Evolutionary conservation across 768 basidiomycete species (phyloP), one percentile per base, ranked within the genome.

Genomic region (Kwoniella europaea): DNA sequence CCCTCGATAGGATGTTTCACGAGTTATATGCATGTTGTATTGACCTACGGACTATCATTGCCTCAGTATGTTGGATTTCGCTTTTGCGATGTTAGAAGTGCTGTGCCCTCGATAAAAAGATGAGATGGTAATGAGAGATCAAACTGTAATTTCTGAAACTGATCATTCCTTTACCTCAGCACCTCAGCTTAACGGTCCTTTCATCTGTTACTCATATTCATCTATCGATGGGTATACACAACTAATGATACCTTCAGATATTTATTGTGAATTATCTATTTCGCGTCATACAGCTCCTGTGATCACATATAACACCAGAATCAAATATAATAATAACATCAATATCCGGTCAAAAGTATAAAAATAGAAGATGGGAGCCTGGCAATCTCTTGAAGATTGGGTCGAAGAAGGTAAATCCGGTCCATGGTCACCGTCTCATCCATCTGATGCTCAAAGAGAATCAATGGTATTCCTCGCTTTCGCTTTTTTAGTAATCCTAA

Each of bases 401-500:
- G 57, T 75, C 29, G 56, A 65, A 13, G 35, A 55, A 15, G 64
- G 62, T 27, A 59, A 24, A 24, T 57, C 22, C 24, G 67, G 60
- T 15, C 10, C 24, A 29, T 72, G 74, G 74, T 69, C 71, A 20
- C 42, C 63, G 5, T 44, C 60, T 13, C 56, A 69, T 57, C 66
- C 71, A 27, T 62, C 60, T 7, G 74, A 75, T n/a, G 74, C 74
- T 0, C 74, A 75, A 62, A 63, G 71, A 22, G 59, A 67, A 62
- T 72, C 74, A 3, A 56, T 72, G 6, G 13, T 75, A 5, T 71
- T 64, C 18, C 65, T 75, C 15, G 68, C n/a, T 10, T 59, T 18
- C 0, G 58, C 50, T 18, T 60, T 74, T 55, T 15, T 74, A 15
- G 9, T 66, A 10, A 65, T 69, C n/a, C 24, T 70, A 22, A 27